These are phyloP conservation scores for Gentiana macrophylla DNA, from an alignment of 257 asterid genomes.

Conservation along the genomic window DNA sequence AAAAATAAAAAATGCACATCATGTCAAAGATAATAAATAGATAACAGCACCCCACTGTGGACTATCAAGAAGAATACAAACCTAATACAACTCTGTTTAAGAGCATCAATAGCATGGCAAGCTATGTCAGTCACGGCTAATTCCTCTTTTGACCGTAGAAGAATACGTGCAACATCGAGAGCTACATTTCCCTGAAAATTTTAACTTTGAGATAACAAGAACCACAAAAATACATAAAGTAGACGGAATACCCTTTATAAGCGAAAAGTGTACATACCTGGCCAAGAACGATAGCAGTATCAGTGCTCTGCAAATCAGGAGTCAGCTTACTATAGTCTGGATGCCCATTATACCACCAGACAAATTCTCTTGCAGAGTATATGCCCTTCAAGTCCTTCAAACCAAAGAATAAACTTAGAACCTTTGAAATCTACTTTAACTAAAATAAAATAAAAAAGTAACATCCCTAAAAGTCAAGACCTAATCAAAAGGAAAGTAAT, in stretches of 20 bases:
- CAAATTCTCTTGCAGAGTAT: constrained; percentile 83
- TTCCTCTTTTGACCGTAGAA: constrained; percentile 66
- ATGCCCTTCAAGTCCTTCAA: constrained; percentile 54
- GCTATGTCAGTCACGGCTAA: constrained; percentile 81
- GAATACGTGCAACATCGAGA: constrained; percentile 90
- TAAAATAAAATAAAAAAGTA: background rate
- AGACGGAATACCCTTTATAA: background rate
- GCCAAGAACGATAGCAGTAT: constrained; percentile 84
- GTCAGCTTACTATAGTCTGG: constrained; percentile 70
- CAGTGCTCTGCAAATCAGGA: constrained; percentile 66
- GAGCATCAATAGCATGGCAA: constrained; percentile 66
- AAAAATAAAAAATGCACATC: too few relatives aligned
- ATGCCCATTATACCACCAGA: constrained; percentile 98
- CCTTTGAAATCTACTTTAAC: background rate
- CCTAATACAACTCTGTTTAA: constrained; percentile 74
- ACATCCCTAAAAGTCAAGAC: background rate
- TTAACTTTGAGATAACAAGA: constrained; percentile 3
- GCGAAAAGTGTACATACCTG: constrained; percentile 38
- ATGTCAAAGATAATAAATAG: too few relatives aligned
- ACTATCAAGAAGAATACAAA: constrained; percentile 12
- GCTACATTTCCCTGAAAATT: constrained; percentile 84
- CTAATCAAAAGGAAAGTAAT: background rate
- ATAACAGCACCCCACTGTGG: too few relatives aligned
- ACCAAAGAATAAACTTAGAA: constrained; percentile 1
- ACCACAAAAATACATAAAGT: too few relatives aligned